Percentiles rank a stretch among this genome's conserved stretches.
Evolutionary conservation across 2,329 filamentous ascomycete species (phyloP).

Genomic region (Lecanosticta acicola): DNA sequence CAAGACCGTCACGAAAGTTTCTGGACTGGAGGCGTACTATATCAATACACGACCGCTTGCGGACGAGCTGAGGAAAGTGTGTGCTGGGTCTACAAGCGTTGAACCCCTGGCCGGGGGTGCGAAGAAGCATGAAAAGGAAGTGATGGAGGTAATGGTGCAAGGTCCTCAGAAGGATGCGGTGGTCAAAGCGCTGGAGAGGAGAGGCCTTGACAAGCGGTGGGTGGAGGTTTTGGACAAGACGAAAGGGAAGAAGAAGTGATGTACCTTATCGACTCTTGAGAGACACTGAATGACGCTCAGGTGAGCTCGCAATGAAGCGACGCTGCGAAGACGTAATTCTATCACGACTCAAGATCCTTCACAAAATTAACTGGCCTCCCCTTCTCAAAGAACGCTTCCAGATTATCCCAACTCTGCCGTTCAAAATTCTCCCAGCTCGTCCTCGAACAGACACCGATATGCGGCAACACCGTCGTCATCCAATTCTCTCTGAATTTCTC

Average conservation of each 20-base stretch:
- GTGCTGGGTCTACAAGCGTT: slow-evolving; percentile 62
- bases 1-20: slow-evolving; percentile 60
- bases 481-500: slow-evolving; percentile 33
- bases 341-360: background rate
- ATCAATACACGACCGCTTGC: slow-evolving; percentile 56
- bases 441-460: slow-evolving; percentile 7
- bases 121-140: slow-evolving; percentile 56
- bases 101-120: slow-evolving; percentile 54
- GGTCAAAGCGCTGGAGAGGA: slow-evolving; percentile 53
- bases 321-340: no score
- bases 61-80: slow-evolving; percentile 62
- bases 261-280: no score
- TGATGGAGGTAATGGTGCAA: slow-evolving; percentile 64
- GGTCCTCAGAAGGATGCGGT: slow-evolving; percentile 60
- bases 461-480: slow-evolving; percentile 27
- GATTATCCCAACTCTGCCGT: slow-evolving; percentile 8
- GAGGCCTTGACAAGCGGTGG: slow-evolving; percentile 56
- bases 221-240: slow-evolving; percentile 63
- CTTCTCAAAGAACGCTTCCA: slow-evolving; percentile 9
- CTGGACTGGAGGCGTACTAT: slow-evolving; percentile 56
- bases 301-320: no score
- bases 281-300: no score
- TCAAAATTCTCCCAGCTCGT: slow-evolving; percentile 6
- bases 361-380: slow-evolving; percentile 5
- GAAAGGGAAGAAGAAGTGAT: slow-evolving; percentile 54